These are phyloP conservation scores for Dactylis glomerata DNA, from an alignment of 176 grass and related monocot genomes.

Conservation along the genomic window DNA sequence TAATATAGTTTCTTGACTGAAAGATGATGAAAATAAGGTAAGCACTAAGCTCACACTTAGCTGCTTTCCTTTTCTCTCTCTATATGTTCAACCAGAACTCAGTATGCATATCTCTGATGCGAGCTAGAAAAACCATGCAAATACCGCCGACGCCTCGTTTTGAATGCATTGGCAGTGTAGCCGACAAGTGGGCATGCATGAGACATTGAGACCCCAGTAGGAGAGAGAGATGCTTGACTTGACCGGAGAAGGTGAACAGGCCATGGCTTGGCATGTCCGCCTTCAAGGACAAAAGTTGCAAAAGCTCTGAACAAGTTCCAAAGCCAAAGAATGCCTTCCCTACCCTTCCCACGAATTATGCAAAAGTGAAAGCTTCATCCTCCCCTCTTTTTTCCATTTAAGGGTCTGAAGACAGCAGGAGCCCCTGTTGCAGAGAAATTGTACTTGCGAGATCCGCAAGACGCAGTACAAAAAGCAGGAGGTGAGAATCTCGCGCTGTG, in stretches of 20 bases:
- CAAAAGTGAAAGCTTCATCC: constrained; percentile 44
- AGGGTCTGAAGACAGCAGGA: constrained; percentile 12
- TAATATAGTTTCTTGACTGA: background rate
- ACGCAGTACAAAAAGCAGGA: constrained; percentile 19
- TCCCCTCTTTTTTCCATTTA: constrained; percentile 29
- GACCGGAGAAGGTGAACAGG: background rate
- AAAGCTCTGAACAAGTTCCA: constrained; percentile 44
- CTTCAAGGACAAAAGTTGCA: constrained; percentile 23
- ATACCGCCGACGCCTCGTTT: background rate
- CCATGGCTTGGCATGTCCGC: constrained; percentile 9
- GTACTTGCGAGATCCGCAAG: constrained; percentile 52
- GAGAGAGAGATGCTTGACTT: constrained; percentile 8
- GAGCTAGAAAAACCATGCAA: background rate
- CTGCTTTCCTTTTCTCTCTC: background rate
- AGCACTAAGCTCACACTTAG: background rate
- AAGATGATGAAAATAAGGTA: background rate
- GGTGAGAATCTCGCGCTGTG: constrained; percentile 33
- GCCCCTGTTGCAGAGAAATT: constrained; percentile 41
- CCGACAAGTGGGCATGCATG: background rate
- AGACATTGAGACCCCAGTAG: background rate
- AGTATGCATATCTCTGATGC: background rate
- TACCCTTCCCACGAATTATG: constrained; percentile 36
- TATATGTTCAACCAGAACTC: too few relatives aligned
- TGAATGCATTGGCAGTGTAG: background rate
- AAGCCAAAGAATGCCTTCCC: constrained; percentile 7